These are phyloP conservation scores for Termitomyces sp. DNA, from an alignment of 768 basidiomycete species.

Conservation along the genomic window DNA sequence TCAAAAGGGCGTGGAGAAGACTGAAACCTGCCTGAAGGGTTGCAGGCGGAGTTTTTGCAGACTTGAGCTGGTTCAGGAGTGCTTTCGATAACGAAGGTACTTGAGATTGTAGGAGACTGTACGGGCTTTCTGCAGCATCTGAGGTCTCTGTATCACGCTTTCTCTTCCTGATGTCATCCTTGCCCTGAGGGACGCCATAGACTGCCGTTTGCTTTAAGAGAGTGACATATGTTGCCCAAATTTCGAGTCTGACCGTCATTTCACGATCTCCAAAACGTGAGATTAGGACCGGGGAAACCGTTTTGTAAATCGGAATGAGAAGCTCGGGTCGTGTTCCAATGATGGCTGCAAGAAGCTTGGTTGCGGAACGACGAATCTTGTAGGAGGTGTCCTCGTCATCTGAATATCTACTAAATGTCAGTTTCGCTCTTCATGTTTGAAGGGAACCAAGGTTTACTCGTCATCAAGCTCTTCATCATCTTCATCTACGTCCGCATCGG, in stretches of 20 bases:
- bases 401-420: slow-evolving; percentile 59
- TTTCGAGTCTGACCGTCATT: slow-evolving; percentile 87
- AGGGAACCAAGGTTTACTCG: slow-evolving; percentile 43
- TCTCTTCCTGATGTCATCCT: slow-evolving; percentile 56
- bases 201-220: slow-evolving; percentile 81
- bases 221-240: slow-evolving; percentile 81
- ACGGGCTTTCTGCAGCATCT: slow-evolving; percentile 73
- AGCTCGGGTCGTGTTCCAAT: slow-evolving; percentile 90
- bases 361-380: slow-evolving; percentile 91
- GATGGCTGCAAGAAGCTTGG: slow-evolving; percentile 81
- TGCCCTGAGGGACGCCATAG: slow-evolving; percentile 57
- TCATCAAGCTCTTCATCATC: slow-evolving; percentile 77
- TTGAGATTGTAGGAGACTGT: slow-evolving; percentile 64
- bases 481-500: slow-evolving; percentile 76
- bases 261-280: slow-evolving; percentile 93
- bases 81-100: slow-evolving; percentile 76
- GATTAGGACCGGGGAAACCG: slow-evolving; percentile 83
- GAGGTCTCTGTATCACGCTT: slow-evolving; percentile 73
- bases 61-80: slow-evolving; percentile 80
- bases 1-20: slow-evolving; percentile 68
- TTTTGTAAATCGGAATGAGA: slow-evolving; percentile 70
- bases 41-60: slow-evolving; percentile 66
- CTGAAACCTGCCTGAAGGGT: slow-evolving; percentile 85
- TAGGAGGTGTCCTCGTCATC: slow-evolving; percentile 99
- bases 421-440: neutral